A percentile compares a stretch with the other conserved stretches of the same genome.
Conservation (phyloP, 352 stramenopile species). For the Phytophthora hybrid region DNA sequence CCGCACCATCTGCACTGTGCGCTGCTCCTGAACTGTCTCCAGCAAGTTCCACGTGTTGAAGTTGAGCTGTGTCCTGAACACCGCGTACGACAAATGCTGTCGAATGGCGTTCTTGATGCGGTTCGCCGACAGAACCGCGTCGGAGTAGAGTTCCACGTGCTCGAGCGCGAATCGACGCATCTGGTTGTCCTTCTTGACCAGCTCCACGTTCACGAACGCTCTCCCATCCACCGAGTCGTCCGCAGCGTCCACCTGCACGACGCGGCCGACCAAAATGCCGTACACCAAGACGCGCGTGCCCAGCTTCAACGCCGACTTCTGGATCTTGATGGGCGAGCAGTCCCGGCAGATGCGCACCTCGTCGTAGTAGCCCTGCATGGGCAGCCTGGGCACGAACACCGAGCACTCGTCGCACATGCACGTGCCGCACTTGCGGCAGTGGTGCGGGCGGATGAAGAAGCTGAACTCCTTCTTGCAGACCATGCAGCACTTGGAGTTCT, state of each 20-base stretch:
- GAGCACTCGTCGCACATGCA: constrained; percentile 90
- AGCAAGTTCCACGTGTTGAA: constrained; percentile 89
- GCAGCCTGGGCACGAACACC: constrained; percentile 73
- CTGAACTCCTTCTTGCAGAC: constrained; percentile 81
- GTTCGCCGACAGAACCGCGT: constrained; percentile 79
- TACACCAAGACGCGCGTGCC: constrained; percentile 83
- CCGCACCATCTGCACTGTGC: constrained; percentile 86
- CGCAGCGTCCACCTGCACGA: constrained; percentile 70
- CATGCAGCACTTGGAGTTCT: constrained; percentile 78
- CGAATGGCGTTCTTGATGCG: constrained; percentile 85
- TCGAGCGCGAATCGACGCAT: constrained; percentile 63
- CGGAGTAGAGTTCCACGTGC: constrained; percentile 84
- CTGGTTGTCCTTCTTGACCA: constrained; percentile 58
- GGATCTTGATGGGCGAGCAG: constrained; percentile 79
- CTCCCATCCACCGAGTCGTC: constrained; percentile 64
- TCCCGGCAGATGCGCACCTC: constrained; percentile 86
- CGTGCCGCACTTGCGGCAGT: constrained; percentile 86
- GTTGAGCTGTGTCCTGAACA: constrained; percentile 86
- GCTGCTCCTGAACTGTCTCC: constrained; percentile 84
- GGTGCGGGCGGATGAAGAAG: constrained; percentile 81
- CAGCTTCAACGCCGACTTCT: constrained; percentile 68
- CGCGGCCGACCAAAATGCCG: constrained; percentile 65
- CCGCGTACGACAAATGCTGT: constrained; percentile 71
- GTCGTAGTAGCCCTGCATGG: constrained; percentile 87
- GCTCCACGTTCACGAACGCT: constrained; percentile 69